These are phyloP conservation scores for Buxus sempervirens DNA, from an alignment of 164 flowering plant species.

Conservation along the genomic window DNA sequence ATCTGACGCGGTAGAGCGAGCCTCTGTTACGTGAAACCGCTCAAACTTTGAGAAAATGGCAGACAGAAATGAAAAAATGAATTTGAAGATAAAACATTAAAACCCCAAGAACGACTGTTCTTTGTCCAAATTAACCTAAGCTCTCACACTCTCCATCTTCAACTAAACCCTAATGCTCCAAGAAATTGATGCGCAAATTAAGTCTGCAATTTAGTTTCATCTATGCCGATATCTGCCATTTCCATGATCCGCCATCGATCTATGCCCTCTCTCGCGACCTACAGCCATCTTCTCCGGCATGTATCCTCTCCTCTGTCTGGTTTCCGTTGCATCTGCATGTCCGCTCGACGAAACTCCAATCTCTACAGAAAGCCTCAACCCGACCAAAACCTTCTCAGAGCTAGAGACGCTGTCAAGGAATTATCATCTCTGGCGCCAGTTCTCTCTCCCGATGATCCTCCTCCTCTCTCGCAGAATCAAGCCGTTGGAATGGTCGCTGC, in stretches of 20 bases:
- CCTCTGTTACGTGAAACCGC: too few species aligned
- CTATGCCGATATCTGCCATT: conserved; percentile 36
- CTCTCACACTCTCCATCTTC: too few species aligned
- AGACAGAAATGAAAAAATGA: too few species aligned
- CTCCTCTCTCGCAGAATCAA: conserved; percentile 46
- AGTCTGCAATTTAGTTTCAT: conserved; percentile 19
- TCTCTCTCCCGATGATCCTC: conserved; percentile 32
- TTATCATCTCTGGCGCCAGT: conserved; percentile 47
- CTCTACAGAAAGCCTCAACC: conserved; percentile 32
- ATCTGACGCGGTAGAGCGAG: too few species aligned
- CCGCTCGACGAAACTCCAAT: conserved; percentile 36
- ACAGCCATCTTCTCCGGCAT: conserved; percentile 18
- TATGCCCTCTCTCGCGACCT: conserved; percentile 14
- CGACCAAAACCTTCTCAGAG: conserved; percentile 48
- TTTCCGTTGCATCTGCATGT: conserved; percentile 22
- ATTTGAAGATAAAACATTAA: too few species aligned
- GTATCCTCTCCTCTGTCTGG: conserved; percentile 6
- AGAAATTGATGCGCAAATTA: neutral
- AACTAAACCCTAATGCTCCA: too few species aligned
- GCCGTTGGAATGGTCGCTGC: conserved; percentile 78
- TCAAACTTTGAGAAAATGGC: too few species aligned
- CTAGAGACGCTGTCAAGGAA: conserved; percentile 47
- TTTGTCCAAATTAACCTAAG: too few species aligned
- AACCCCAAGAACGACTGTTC: too few species aligned
- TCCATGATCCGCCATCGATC: conserved; percentile 40